Percentiles rank a stretch among this genome's conserved stretches.
Conservation (phyloP, 2,329 filamentous ascomycete genomes). For the Chaetomium strumarium region DNA sequence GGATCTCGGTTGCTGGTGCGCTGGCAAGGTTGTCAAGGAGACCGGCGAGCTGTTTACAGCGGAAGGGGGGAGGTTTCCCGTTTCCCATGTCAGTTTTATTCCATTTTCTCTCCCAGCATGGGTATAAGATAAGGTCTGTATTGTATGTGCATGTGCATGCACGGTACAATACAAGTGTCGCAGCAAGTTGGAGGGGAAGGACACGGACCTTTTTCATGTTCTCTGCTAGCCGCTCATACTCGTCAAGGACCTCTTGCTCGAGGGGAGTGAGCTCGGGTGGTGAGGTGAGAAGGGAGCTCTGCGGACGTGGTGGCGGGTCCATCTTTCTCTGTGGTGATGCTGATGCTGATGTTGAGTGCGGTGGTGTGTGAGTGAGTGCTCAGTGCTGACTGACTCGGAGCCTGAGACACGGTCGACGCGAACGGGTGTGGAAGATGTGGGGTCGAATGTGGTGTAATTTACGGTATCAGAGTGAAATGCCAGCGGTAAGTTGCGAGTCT, state of each 20-base stretch:
- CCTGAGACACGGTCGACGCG: conserved; percentile 12
- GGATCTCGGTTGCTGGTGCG: conserved; percentile 71
- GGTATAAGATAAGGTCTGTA: too few species aligned
- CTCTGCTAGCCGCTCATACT: conserved; percentile 79
- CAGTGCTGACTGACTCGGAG: too few species aligned
- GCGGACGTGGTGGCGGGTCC: conserved; percentile 20
- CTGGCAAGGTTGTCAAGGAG: conserved; percentile 59
- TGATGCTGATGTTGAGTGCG: not conserved
- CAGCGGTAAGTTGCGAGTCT: not conserved
- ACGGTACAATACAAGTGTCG: too few species aligned
- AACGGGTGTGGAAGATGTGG: not conserved
- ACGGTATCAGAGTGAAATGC: not conserved
- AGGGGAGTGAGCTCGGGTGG: conserved; percentile 64
- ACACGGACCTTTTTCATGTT: conserved; percentile 70
- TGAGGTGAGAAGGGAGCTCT: conserved; percentile 27
- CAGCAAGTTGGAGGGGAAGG: too few species aligned
- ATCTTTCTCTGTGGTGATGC: conserved; percentile 14
- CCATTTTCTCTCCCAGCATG: not conserved
- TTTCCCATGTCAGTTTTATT: not conserved
- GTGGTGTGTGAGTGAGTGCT: not conserved
- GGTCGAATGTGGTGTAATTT: not conserved
- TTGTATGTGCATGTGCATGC: not conserved
- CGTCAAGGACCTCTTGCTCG: conserved; percentile 90
- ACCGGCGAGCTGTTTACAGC: conserved; percentile 46
- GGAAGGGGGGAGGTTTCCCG: too few species aligned